These are phyloP conservation scores for Podospora tetraspora DNA, from an alignment of 495 filamentous ascomycete genomes.

Conservation along the genomic window DNA sequence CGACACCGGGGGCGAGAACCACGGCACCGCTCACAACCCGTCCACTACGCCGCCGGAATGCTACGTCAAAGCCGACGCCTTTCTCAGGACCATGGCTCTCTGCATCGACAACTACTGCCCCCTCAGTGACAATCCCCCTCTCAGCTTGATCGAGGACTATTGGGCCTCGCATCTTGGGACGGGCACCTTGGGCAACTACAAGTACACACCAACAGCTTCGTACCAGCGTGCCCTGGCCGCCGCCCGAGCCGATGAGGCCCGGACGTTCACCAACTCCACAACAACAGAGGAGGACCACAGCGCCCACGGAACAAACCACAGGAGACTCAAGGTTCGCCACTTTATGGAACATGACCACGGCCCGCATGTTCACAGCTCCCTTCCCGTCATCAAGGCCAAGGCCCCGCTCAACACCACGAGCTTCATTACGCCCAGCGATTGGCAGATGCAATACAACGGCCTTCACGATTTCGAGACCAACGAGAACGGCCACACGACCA, in stretches of 20 bases:
- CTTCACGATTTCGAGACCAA: slow-evolving; percentile 20
- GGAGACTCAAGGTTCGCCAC: slow-evolving; percentile 3
- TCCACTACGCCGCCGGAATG: slow-evolving; percentile 18
- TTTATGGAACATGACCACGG: slow-evolving; percentile 8
- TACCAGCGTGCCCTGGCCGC: slow-evolving; percentile 15
- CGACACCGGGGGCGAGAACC: slow-evolving; percentile 8
- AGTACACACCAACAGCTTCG: slow-evolving; percentile 8
- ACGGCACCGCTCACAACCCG: slow-evolving; percentile 20
- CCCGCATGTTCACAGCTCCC: slow-evolving; percentile 13
- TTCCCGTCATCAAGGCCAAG: slow-evolving; percentile 16
- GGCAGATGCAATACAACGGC: slow-evolving; percentile 21
- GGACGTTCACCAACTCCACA: background rate
- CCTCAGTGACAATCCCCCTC: slow-evolving; percentile 12
- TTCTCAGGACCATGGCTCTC: slow-evolving; percentile 18
- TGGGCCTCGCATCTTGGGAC: slow-evolving; percentile 22
- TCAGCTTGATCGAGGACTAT: slow-evolving; percentile 18
- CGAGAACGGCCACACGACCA: slow-evolving; percentile 17
- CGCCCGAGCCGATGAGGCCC: slow-evolving; percentile 7
- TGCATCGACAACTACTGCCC: slow-evolving; percentile 23
- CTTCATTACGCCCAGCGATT: slow-evolving; percentile 19
- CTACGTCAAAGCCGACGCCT: slow-evolving; percentile 15
- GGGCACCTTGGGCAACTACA: slow-evolving; percentile 17
- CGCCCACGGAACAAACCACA: background rate
- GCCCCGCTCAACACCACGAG: slow-evolving; percentile 15
- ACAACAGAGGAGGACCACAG: slow-evolving; percentile 6